Evolutionary conservation across 2,329 filamentous ascomycete species (phyloP).

Genomic region (Hypoxylon sp.): DNA sequence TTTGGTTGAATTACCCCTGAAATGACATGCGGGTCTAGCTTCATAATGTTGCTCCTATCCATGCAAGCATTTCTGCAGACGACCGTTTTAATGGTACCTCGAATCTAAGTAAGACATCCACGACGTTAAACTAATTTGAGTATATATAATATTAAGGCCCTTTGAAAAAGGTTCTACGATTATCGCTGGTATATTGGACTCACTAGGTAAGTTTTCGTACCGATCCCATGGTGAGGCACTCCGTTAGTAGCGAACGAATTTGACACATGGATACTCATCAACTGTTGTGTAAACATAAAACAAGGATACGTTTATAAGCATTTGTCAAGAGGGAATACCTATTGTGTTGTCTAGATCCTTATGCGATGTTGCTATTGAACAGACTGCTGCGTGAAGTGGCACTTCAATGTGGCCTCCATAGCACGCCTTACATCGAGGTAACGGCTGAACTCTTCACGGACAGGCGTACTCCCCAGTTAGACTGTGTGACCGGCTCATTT

Average conservation of each 20-base stretch:
- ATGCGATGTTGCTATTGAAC: background rate
- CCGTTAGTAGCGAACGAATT: background rate
- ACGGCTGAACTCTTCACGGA: background rate
- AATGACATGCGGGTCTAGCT: background rate
- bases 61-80: too few species aligned
- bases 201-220: too few species aligned
- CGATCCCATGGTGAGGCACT: background rate
- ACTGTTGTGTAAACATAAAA: background rate
- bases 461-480: slow-evolving; percentile 1
- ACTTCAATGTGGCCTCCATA: background rate
- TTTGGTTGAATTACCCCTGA: background rate
- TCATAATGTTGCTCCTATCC: background rate
- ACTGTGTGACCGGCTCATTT: background rate
- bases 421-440: background rate
- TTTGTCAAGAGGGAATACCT: background rate
- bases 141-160: too few species aligned
- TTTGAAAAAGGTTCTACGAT: too few species aligned
- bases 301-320: background rate
- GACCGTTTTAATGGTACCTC: too few species aligned
- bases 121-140: too few species aligned
- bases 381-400: background rate
- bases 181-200: too few species aligned
- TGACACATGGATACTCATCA: background rate
- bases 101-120: too few species aligned
- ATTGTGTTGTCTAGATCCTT: background rate